Evolutionary conservation across 2,329 filamentous ascomycete species (phyloP), one percentile per base, ranked within the genome.

Genomic region (Aquanectria penicillioides): DNA sequence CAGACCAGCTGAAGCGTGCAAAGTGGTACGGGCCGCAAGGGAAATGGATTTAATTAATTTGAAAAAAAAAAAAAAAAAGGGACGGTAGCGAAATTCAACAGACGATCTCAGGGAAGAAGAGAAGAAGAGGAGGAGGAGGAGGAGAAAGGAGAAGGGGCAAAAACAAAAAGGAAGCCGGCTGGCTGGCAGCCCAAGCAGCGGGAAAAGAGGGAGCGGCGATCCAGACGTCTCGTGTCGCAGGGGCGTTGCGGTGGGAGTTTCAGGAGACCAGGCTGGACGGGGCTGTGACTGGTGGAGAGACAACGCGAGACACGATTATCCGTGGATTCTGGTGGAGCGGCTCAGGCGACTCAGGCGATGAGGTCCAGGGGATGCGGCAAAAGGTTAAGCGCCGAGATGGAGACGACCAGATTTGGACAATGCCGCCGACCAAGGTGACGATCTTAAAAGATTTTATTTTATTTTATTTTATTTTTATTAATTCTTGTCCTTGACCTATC

Each of bases 231-330:
- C 36, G 48, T 68, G 64, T 66, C 57, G 52, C 61, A 66, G 62
- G 66, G 66, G 64, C 56, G 59, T 34, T 31, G 62, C 66, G 59
- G 63, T 61, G 46, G 41, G 57, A 49, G 69, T 72, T 72, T 72
- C 70, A 72, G 70, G 68, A 50, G 46, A 20, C 51, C 46, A 59
- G 60, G 63, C 62, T n/a, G 43, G 57, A 58, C 54, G 4, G 41
- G 34, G 13, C 20, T 38, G 40, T 64, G 43, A 68, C 47, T 68
- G 65, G 65, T 64, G 51, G 52, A 57, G 57, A 47, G 36, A 22
- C 29, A 20, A 15, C 18, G 26, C 46, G 20, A 17, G 49, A 44
- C 37, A 31, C 7, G 43, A 33, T 44, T 41, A n/a, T 50, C 47
- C 47, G 34, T 37, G 15, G 36, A 26, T 8, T 25, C 13, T 22